A percentile compares a stretch with the other conserved stretches of the same genome.
Evolutionary conservation across 2,329 filamentous ascomycete species (phyloP).

Genomic region (Huntiella abstrusa): DNA sequence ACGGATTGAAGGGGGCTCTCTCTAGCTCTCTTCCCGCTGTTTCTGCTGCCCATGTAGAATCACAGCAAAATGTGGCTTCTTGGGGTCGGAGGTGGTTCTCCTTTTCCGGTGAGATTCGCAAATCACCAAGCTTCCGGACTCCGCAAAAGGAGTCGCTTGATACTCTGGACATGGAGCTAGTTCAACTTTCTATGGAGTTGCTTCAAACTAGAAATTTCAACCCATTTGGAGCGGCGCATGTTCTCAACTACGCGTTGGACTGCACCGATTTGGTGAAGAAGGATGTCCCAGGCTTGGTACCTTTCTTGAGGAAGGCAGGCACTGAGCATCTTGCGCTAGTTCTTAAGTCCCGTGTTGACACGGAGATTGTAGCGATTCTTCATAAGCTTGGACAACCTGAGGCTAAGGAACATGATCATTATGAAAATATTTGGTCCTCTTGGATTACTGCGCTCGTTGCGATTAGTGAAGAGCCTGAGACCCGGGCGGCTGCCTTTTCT

Average conservation of each 20-base stretch:
- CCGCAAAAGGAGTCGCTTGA: constrained; percentile 13
- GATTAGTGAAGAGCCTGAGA: constrained; percentile 8
- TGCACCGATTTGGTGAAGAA: constrained; percentile 3
- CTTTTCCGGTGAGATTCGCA: background rate
- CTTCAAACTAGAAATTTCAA: constrained; percentile 35
- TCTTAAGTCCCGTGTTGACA: constrained; percentile 48
- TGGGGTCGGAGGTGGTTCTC: constrained; percentile 51
- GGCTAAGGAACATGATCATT: constrained; percentile 16
- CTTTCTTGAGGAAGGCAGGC: constrained; percentile 7
- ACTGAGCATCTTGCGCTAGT: constrained; percentile 17
- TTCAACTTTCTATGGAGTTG: constrained; percentile 20
- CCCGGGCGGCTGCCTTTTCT: background rate
- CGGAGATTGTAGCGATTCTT: constrained; percentile 47
- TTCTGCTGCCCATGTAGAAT: constrained; percentile 55
- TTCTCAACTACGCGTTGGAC: constrained; percentile 17
- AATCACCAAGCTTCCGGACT: background rate
- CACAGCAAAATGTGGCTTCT: constrained; percentile 48
- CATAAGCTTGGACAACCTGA: constrained; percentile 29
- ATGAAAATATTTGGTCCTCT: constrained; percentile 25
- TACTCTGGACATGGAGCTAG: constrained; percentile 14
- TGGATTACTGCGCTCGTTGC: constrained; percentile 26
- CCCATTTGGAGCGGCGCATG: constrained; percentile 33
- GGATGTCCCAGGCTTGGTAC: constrained; percentile 4
- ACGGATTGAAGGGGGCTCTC: constrained; percentile 28
- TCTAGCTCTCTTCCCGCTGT: constrained; percentile 64